Percentiles rank a stretch among this genome's conserved stretches.
Conservation (phyloP, 495 filamentous ascomycete species). For the Aspergillus haitiensis region DNA sequence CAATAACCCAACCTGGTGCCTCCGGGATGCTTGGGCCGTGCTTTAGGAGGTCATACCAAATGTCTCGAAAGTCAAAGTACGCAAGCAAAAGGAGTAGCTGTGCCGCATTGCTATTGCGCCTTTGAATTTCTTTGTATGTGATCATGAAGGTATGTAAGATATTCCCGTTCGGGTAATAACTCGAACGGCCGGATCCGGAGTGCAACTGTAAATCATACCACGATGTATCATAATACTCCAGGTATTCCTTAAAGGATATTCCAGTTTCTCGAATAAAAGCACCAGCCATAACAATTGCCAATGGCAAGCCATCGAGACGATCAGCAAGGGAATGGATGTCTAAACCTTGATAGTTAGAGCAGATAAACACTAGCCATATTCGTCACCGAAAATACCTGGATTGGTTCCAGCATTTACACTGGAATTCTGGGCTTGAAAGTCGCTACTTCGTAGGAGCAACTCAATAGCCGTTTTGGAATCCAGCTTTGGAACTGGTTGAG, state of each 20-base stretch:
- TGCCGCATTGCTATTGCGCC: neutral
- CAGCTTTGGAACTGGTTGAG: neutral
- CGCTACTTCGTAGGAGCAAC: neutral
- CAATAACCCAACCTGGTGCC: neutral
- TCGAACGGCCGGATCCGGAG: neutral
- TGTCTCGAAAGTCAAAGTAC: neutral
- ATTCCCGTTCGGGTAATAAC: neutral
- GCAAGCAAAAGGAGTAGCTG: neutral
- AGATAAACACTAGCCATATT: neutral
- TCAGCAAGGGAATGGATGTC: neutral
- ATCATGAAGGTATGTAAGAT: neutral
- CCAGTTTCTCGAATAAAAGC: neutral
- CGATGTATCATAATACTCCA: neutral
- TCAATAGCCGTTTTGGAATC: neutral
- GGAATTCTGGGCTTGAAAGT: neutral
- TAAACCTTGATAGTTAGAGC: neutral
- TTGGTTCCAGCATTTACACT: neutral
- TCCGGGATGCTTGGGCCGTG: neutral
- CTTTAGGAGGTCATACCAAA: neutral
- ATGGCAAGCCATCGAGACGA: neutral
- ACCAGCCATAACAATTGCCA: neutral
- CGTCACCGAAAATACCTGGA: neutral
- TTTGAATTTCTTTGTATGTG: neutral
- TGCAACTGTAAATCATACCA: conserved; percentile 1
- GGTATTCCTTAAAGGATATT: neutral